Evolutionary conservation across 257 asterid species (phyloP), one percentile per base, ranked within the genome.

Genomic region (Jacaranda copaia): DNA sequence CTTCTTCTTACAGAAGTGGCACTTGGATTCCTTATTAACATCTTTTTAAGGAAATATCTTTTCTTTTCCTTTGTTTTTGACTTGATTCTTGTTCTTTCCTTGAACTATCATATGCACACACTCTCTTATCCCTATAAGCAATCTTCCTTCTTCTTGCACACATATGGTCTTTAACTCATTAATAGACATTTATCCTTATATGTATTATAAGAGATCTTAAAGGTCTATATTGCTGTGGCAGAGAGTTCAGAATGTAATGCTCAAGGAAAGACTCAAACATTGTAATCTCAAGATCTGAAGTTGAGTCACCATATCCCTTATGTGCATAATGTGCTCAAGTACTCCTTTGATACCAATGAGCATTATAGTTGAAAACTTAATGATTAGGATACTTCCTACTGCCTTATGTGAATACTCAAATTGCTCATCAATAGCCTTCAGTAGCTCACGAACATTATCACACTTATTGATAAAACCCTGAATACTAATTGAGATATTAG

Each of bases 141-240:
- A 3, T 13, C 76, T 56, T n/a, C 8, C 12, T 53, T 71, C 40
- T 11, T 71, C 42, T 53, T 56, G 38, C n/a, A 56, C 52, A 16
- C 39, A 53, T 40, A 51, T 52, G n/a, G 35, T 53, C 14, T n/a
- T n/a, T n/a, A 53, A 3, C 15, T 70, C 63, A 70, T 36, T 70
- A 13, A 12, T 55, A 16, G 7, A 42, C 61, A n/a, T 11, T 70
- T 70, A 0, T 70, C 8, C 11, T 51, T 51, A 15, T 70, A 64
- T 52, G 75, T 36, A 38, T 52, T 69, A 12, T 51, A 69, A 1
- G 63, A 25, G 42, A 73, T 59, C 32, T 61, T 61, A 19, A 74
- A 74, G 60, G 52, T 5, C 19, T 53, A 63, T 49, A 49, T 25
- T 43, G 1, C 1, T 14, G 0, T 6, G 36, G 60, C 38, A 72